phyloP scores from a whole-genome alignment of 2,329 filamentous ascomycete species.

The Bipolaris cookei region DNA sequence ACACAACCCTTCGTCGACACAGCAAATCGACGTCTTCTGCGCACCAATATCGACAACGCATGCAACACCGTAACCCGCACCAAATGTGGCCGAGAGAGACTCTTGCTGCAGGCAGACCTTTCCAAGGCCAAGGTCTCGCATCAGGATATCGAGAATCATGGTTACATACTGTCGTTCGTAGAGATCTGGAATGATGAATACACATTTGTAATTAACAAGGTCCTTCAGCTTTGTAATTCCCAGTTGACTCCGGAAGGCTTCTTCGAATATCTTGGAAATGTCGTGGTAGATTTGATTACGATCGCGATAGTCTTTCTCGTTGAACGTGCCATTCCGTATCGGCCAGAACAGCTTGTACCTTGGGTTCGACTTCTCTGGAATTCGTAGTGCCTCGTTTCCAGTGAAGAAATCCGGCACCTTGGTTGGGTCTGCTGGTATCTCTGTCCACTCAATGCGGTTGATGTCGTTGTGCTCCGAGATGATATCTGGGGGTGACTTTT shows the following conservation, averaged over 20 bases:
- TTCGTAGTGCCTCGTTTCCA: slow-evolving; percentile 79
- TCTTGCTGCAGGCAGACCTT: slow-evolving; percentile 95
- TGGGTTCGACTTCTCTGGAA: slow-evolving; percentile 87
- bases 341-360: slow-evolving; percentile 95
- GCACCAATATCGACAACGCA: slow-evolving; percentile 97
- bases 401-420: slow-evolving; percentile 79
- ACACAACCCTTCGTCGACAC: slow-evolving; percentile 94
- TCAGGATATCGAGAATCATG: slow-evolving; percentile 79
- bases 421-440: slow-evolving; percentile 65
- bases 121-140: slow-evolving; percentile 88
- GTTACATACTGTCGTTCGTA: slow-evolving; percentile 95
- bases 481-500: slow-evolving; percentile 78
- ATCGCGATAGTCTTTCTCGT: slow-evolving; percentile 85
- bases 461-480: slow-evolving; percentile 96
- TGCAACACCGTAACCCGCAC: slow-evolving; percentile 89
- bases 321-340: slow-evolving; percentile 82
- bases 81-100: slow-evolving; percentile 91
- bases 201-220: slow-evolving; percentile 90
- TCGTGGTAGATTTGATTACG: slow-evolving; percentile 84
- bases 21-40: slow-evolving; percentile 96
- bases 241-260: slow-evolving; percentile 84
- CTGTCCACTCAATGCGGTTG: slow-evolving; percentile 93
- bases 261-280: slow-evolving; percentile 84
- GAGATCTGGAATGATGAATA: slow-evolving; percentile 95
- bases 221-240: slow-evolving; percentile 77